Percentiles rank a stretch among this genome's conserved stretches.
phyloP scores from a whole-genome alignment of 441 rosid species.

The Flueggea neowawraea region DNA sequence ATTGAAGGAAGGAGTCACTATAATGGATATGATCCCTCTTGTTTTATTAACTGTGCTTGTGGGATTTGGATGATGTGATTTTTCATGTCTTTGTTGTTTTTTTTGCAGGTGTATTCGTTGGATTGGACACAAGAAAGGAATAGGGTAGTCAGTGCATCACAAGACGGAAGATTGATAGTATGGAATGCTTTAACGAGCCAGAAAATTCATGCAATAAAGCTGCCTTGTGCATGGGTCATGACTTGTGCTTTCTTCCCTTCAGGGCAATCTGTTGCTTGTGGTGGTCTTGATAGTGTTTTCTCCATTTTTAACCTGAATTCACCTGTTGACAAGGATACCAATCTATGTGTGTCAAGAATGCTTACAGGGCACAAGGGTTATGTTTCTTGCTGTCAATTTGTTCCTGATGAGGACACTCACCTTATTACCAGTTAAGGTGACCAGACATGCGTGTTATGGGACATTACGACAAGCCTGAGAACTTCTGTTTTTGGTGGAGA shows the following conservation, averaged over 20 bases:
- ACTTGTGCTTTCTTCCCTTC: constrained; percentile 96
- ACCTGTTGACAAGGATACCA: constrained; percentile 80
- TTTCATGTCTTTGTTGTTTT: constrained; percentile 8
- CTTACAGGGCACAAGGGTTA: constrained; percentile 93
- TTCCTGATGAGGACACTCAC: constrained; percentile 86
- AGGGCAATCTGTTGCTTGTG: constrained; percentile 94
- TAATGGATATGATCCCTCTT: too few species aligned
- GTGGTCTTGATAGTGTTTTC: constrained; percentile 94
- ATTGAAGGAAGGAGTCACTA: not conserved
- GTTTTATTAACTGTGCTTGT: too few species aligned
- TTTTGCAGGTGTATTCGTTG: constrained; percentile 73
- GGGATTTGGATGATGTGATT: not conserved
- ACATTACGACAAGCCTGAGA: constrained; percentile 88
- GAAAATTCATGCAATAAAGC: constrained; percentile 92
- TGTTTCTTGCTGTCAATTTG: constrained; percentile 89
- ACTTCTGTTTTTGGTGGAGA: constrained; percentile 97
- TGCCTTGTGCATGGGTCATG: constrained; percentile 99
- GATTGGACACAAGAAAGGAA: constrained; percentile 94
- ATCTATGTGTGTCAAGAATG: constrained; percentile 68
- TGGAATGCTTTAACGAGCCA: constrained; percentile 99
- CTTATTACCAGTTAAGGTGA: constrained; percentile 92
- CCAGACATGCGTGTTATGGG: constrained; percentile 93
- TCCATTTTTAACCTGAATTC: constrained; percentile 91
- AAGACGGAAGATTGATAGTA: constrained; percentile 89
- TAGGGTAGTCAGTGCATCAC: constrained; percentile 93